Evolutionary conservation across 208 protist species (phyloP), one percentile per base, ranked within the genome.

Genomic region (Leishmania aethiopica): DNA sequence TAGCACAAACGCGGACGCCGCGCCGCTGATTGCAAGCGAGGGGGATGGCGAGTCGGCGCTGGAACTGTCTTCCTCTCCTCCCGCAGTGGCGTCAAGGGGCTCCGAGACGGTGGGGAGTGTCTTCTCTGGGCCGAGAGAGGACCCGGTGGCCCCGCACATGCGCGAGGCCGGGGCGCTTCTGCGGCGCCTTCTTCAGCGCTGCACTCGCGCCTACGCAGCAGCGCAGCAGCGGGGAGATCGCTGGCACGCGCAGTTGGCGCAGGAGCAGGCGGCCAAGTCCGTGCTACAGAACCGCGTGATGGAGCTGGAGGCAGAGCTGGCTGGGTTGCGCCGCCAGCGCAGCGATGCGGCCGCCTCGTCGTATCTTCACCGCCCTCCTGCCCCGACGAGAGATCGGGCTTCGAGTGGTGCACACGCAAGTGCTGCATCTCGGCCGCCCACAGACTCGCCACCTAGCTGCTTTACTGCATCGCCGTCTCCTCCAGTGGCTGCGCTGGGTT

Each of bases 291-390:
- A 79, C 3, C 83, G 78, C 19, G 74, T 86, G 53, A 47, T 49
- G 62, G 75, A 86, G 66, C 78, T 86, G 57, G 83, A 82, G 59
- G 35, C 28, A 28, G 78, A 86, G 78, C 64, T 86, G 49, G 78
- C 77, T 25, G 75, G 2, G 77, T 28, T 69, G 40, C 82, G 82
- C 28, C 59, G 37, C 70, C 70, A 74, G 22, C 76, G 37, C 17
- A 40, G 59, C 45, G 40, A 3, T 28, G 37, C 15, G 11, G 42
- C 28, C 8, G n/a, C 32, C 47, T 59, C 35, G n/a, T 51, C 51
- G 51, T 51, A 77, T 62, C 53, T 10, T 77, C 73, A 42, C 73
- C 1, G 11, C 51, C 35, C 32, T 51, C 17, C 73, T 62, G 51
- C 53, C 25, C 45, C 45, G 47, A 37, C 22, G 28, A 19, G 22